A percentile compares a stretch with the other conserved stretches of the same genome.
phyloP scores from a whole-genome alignment of 106 monocot genomes.

The Chionographis japonica region DNA sequence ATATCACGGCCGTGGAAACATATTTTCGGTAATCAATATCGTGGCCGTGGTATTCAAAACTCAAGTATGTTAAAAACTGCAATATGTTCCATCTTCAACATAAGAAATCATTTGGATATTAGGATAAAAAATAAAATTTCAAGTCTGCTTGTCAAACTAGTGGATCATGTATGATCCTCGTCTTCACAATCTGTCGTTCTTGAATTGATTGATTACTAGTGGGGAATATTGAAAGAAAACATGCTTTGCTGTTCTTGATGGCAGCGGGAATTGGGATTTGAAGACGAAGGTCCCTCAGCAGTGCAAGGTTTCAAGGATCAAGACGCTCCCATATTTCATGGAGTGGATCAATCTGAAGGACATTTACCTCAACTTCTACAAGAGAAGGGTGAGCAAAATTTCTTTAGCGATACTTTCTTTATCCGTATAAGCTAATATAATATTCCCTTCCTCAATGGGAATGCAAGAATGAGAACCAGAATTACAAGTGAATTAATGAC shows the following conservation, averaged over 20 bases:
- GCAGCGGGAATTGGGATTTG: conserved; percentile 97
- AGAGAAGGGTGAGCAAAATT: conserved; percentile 50
- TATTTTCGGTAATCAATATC: no score
- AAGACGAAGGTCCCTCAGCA: conserved; percentile 96
- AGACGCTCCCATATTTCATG: conserved; percentile 75
- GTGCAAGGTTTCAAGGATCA: conserved; percentile 64
- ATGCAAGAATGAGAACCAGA: not conserved
- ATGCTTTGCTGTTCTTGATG: not conserved
- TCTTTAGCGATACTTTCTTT: not conserved
- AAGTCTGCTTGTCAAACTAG: no score
- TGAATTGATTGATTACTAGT: not conserved
- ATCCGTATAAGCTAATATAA: no score
- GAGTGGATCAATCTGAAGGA: conserved; percentile 99
- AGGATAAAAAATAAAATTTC: no score
- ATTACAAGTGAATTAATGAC: not conserved
- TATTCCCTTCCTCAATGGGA: not conserved
- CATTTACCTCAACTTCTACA: conserved; percentile 88
- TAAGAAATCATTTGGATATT: no score
- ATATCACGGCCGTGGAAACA: no score
- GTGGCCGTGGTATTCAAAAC: no score
- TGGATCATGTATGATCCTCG: no score
- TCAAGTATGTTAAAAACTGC: no score
- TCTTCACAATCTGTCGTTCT: not conserved
- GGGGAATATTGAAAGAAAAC: not conserved
- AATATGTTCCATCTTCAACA: no score